Evolutionary conservation across 257 asterid species (phyloP).

Genomic region (Solanum tarijense): DNA sequence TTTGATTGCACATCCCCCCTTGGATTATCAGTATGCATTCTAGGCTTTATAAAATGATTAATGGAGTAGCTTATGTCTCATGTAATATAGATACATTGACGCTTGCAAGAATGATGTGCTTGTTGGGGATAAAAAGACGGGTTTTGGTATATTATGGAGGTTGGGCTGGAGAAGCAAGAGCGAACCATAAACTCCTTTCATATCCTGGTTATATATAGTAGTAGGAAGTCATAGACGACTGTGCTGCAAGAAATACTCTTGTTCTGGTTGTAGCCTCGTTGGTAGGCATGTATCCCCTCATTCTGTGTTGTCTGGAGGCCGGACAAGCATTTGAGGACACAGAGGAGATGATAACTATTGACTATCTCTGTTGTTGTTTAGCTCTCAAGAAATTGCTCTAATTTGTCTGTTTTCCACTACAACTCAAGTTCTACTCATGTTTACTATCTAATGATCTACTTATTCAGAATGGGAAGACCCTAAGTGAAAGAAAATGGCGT

Average conservation of each 20-base stretch:
- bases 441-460: slow-evolving; percentile 6
- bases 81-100: not conserved
- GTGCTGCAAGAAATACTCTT: not conserved
- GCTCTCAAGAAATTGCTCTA: not conserved
- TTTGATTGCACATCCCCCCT: not conserved
- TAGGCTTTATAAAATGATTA: not conserved
- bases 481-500: slow-evolving; percentile 81
- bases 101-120: not conserved
- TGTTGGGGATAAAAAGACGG: not conserved
- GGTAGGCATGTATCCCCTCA: not conserved
- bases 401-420: not conserved
- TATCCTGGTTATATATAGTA: not conserved
- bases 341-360: not conserved
- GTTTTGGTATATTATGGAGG: not conserved
- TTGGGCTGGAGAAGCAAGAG: not conserved
- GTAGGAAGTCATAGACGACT: not conserved
- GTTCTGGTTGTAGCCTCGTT: not conserved
- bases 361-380: not conserved
- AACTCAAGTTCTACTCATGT: not conserved
- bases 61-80: not conserved
- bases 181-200: not conserved
- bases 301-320: not conserved
- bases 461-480: slow-evolving; percentile 75
- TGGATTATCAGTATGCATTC: not conserved
- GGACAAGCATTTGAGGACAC: not conserved